Conservation (phyloP, 164 flowering plant genomes). For the Pachysandra terminalis region DNA sequence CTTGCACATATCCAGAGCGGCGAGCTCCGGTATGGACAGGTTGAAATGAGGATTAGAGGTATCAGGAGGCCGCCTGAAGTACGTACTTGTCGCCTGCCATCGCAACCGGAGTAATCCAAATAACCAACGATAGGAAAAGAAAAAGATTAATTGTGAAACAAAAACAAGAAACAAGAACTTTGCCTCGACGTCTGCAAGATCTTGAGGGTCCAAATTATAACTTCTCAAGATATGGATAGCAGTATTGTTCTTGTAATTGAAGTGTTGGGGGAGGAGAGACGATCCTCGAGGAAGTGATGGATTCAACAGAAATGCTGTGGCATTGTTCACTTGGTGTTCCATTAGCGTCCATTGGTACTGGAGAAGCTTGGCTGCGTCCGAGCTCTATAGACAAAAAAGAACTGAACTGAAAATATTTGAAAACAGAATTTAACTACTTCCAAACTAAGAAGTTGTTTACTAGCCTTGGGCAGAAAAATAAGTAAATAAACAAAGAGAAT, state of each 20-base stretch:
- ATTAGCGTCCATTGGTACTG: slow-evolving; percentile 99
- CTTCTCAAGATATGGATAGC: slow-evolving; percentile 92
- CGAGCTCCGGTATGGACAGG: too few species aligned
- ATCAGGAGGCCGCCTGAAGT: too few species aligned
- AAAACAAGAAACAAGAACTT: slow-evolving; percentile 53
- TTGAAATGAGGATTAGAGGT: slow-evolving; percentile 43
- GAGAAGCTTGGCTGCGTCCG: slow-evolving; percentile 69
- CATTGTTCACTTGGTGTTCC: slow-evolving; percentile 60
- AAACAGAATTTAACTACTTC: slow-evolving; percentile 12
- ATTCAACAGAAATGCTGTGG: slow-evolving; percentile 70
- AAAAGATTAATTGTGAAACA: slow-evolving; percentile 79
- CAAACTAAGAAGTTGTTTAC: slow-evolving; percentile 11
- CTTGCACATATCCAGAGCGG: too few species aligned
- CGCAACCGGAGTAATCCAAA: too few species aligned
- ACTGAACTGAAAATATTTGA: slow-evolving; percentile 17
- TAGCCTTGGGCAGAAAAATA: background rate
- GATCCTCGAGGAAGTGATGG: slow-evolving; percentile 48
- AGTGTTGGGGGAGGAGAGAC: slow-evolving; percentile 55
- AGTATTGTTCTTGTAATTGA: too few species aligned
- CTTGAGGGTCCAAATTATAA: slow-evolving; percentile 81
- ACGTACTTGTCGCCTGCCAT: too few species aligned
- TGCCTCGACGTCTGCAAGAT: slow-evolving; percentile 97
- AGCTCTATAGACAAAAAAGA: slow-evolving; percentile 16
- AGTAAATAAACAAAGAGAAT: too few species aligned
- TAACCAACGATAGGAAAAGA: slow-evolving; percentile 61